Percentiles rank a stretch among this genome's conserved stretches.
phyloP scores from a whole-genome alignment of 805 yeast species.

The Candida railenensis region DNA sequence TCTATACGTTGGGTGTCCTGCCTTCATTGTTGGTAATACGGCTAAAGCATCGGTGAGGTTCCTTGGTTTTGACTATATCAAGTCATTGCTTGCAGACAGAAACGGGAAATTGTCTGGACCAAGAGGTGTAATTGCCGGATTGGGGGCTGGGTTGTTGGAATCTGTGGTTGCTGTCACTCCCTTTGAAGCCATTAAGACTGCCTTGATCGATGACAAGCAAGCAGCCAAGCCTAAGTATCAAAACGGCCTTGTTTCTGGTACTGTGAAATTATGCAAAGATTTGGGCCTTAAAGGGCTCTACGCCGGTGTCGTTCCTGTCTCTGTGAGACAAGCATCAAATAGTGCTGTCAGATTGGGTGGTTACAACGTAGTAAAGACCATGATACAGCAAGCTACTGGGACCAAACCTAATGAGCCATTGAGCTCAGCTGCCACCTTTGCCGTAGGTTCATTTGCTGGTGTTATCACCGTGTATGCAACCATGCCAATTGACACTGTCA shows the following conservation, averaged over 20 bases:
- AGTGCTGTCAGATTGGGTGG: constrained; percentile 94
- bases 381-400: constrained; percentile 68
- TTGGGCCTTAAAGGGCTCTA: constrained; percentile 83
- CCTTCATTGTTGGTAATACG: constrained; percentile 93
- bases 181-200: constrained; percentile 94
- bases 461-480: constrained; percentile 86
- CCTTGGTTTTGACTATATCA: constrained; percentile 87
- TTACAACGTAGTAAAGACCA: constrained; percentile 80
- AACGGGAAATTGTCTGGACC: constrained; percentile 87
- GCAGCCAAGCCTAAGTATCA: constrained; percentile 75
- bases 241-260: constrained; percentile 58
- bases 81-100: constrained; percentile 71
- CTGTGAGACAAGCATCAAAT: constrained; percentile 93
- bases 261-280: constrained; percentile 65
- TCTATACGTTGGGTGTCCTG: constrained; percentile 93
- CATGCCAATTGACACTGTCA: constrained; percentile 94
- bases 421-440: constrained; percentile 75
- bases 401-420: constrained; percentile 72
- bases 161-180: constrained; percentile 95
- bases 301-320: constrained; percentile 88
- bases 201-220: constrained; percentile 90
- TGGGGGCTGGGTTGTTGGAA: constrained; percentile 94
- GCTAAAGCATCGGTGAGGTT: constrained; percentile 95
- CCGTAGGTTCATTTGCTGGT: constrained; percentile 89
- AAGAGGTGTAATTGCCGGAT: constrained; percentile 92